Base-by-base conservation (phyloP, 306 rosid genomes). In the Abrus pulchellus region DNA sequence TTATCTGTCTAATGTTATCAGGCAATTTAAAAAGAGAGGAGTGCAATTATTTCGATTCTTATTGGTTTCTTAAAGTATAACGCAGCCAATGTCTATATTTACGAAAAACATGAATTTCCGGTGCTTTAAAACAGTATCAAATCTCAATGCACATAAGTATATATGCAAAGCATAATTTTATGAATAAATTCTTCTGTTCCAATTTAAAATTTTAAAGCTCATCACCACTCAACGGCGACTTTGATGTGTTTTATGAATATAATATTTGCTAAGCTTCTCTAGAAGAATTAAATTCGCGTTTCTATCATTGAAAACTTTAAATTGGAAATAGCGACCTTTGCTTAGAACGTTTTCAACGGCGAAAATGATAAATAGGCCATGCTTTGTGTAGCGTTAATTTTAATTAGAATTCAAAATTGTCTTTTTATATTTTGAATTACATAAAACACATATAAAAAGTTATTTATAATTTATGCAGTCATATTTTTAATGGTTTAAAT, bases 211-310 rank as follows among this genome's bases (percentile, higher is more conserved):
- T 1, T 55, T 52, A 41, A 63, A 74, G 68, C 59, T 52, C 60
- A 20, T 20, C 67, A 45, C 82, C 78, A 47, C 34, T 63, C 45
- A 76, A 65, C 30, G 74, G 34, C 50, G 50, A 74, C 11, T 9
- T 45, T 50, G 4, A 14, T 12, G 4, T 74, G 68, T 52, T 33
- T 84, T 9, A 71, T n/a, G 59, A 79, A 79, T 74, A 74, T 60
- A 59, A 56, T 44, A 32, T 67, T 72, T 11, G 27, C 9, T n/a
- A 1, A 38, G 45, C 9, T 66, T 34, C 41, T 5, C 5, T 5
- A 9, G 68, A 53, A 20, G 52, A 40, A 68, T 59, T 1, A 12
- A n/a, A 27, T 13, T 49, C 45, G n/a, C 27, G 49, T 52, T 60
- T 30, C 53, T 33, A 28, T 60, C 20, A 20, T 47, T n/a, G 30